A percentile compares a stretch with the other conserved stretches of the same genome.
These are phyloP conservation scores for Malassezia obtusa DNA, from an alignment of 1,284 basidiomycete genomes.

Conservation along the genomic window DNA sequence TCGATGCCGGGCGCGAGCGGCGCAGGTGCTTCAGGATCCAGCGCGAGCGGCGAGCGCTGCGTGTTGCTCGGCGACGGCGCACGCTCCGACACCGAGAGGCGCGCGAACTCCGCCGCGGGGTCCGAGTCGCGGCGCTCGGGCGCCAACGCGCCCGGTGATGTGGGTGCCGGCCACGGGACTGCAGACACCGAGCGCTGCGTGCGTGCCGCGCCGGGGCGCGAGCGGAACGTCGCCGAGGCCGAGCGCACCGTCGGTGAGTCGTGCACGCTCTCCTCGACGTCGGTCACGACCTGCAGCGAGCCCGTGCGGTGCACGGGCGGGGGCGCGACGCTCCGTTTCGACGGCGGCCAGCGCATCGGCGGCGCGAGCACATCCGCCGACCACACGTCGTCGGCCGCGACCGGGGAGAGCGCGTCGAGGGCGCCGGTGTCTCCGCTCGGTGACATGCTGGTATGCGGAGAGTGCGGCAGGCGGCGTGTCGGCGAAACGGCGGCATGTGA, in stretches of 20 bases:
- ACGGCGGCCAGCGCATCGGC: constrained; percentile 1
- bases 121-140: background rate
- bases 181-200: background rate
- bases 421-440: too few relatives aligned
- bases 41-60: background rate
- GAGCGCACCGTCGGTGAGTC: background rate
- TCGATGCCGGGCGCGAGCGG: background rate
- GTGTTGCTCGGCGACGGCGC: background rate
- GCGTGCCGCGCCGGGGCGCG: background rate
- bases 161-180: background rate
- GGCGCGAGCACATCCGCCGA: background rate
- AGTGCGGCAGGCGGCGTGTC: too few relatives aligned
- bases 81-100: background rate
- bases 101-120: background rate
- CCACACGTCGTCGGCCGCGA: background rate
- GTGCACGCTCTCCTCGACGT: background rate
- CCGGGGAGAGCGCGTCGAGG: too few relatives aligned
- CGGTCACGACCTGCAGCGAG: background rate
- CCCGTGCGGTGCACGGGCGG: background rate
- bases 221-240: background rate
- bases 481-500: background rate
- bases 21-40: too few relatives aligned
- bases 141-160: background rate
- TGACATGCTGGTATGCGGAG: too few relatives aligned
- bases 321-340: background rate